Conservation (phyloP, 176 grass and related monocot genomes). For the Alloteropsis semialata region DNA sequence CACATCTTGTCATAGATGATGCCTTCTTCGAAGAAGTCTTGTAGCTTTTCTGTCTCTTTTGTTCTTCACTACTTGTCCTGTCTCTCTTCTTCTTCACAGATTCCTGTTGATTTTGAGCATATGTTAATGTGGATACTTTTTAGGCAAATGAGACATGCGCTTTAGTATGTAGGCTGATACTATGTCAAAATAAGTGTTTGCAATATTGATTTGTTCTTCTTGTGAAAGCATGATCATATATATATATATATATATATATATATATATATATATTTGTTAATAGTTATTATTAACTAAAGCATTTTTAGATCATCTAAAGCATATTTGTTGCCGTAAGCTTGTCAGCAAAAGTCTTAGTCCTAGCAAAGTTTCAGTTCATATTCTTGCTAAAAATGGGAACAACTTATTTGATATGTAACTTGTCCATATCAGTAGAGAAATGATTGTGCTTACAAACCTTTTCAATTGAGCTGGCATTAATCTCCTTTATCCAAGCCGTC, state of each 20-base stretch:
- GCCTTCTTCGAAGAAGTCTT: background rate
- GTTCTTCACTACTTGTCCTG: background rate
- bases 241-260: too few relatives aligned
- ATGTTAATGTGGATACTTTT: background rate
- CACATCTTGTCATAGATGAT: background rate
- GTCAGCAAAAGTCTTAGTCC: background rate
- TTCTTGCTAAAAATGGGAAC: background rate
- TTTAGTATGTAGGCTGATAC: background rate
- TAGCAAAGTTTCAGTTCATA: background rate
- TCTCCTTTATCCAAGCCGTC: background rate
- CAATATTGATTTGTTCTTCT: background rate
- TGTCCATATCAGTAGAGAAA: background rate
- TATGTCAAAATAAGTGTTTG: background rate
- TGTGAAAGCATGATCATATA: background rate
- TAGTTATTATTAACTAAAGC: too few relatives aligned
- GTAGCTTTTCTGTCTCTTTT: background rate
- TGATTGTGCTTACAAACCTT: background rate
- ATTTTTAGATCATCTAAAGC: too few relatives aligned
- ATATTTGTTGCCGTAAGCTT: background rate
- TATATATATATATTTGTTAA: too few relatives aligned
- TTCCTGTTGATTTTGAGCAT: background rate
- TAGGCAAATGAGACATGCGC: background rate
- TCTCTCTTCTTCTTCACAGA: background rate
- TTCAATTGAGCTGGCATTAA: background rate
- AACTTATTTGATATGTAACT: background rate